Conservation (phyloP, 2,329 filamentous ascomycete species). For the Colletotrichum musicola region DNA sequence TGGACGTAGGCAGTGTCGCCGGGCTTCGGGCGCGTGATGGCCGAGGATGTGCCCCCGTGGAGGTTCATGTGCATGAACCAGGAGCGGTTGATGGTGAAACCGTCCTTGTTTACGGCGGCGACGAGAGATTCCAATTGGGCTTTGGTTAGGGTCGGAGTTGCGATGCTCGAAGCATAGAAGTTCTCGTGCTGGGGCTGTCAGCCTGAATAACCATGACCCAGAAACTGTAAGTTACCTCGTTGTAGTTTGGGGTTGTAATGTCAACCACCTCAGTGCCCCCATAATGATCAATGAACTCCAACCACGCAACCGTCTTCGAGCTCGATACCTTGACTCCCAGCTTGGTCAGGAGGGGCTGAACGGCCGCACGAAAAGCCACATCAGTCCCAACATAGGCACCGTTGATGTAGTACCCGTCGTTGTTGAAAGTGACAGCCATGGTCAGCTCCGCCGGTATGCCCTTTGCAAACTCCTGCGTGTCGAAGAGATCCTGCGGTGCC, state of each 20-base stretch:
- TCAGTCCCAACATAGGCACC: conserved; percentile 16
- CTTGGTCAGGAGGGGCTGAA: conserved; percentile 18
- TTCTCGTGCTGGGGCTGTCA: conserved; percentile 43
- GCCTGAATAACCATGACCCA: background rate
- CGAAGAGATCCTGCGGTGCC: conserved; percentile 5
- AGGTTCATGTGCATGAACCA: conserved; percentile 53
- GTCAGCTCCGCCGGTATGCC: conserved; percentile 45
- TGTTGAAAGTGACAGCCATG: conserved; percentile 36
- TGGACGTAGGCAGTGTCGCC: conserved; percentile 53
- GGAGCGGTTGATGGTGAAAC: conserved; percentile 39
- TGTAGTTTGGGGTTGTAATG: conserved; percentile 20
- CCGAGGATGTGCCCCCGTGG: conserved; percentile 51
- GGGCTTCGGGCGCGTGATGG: conserved; percentile 46
- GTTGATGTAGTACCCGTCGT: conserved; percentile 24
- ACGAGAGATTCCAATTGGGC: conserved; percentile 42
- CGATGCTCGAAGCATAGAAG: conserved; percentile 47
- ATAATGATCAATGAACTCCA: conserved; percentile 28
- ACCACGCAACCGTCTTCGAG: conserved; percentile 26
- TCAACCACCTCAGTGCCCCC: conserved; percentile 3
- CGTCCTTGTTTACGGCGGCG: conserved; percentile 39
- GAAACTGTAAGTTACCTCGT: background rate
- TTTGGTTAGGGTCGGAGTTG: conserved; percentile 43
- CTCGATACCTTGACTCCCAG: conserved; percentile 18
- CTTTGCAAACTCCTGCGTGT: conserved; percentile 16
- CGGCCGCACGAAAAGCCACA: background rate